Evolutionary conservation across 2,329 filamentous ascomycete genomes (phyloP).

Genomic region (Cladophialophora psammophila): DNA sequence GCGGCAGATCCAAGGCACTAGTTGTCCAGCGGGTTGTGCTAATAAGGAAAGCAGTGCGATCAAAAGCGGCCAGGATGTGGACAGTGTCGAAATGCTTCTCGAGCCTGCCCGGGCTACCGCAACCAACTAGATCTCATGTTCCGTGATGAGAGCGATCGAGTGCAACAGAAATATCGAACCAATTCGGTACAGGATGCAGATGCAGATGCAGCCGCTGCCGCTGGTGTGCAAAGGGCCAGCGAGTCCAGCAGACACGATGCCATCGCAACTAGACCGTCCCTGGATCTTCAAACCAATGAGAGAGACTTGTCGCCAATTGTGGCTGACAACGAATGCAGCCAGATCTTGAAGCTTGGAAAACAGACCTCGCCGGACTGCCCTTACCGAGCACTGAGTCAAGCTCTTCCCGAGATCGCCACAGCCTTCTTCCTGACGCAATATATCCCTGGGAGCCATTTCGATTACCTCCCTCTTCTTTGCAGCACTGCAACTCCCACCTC

Average conservation of each 20-base stretch:
- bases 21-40: constrained; percentile 5
- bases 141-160: constrained; percentile 65
- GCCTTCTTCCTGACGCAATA: constrained; percentile 26
- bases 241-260: not conserved
- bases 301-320: not conserved
- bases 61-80: constrained; percentile 67
- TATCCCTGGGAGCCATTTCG: constrained; percentile 27
- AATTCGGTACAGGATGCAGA: not conserved
- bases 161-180: constrained; percentile 19
- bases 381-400: not conserved
- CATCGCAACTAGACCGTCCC: not conserved
- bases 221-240: not conserved
- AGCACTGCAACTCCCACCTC: not conserved
- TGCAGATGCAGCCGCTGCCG: not conserved
- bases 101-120: constrained; percentile 69
- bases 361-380: not conserved
- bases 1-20: constrained; percentile 6
- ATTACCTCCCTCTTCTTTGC: constrained; percentile 26
- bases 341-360: not conserved
- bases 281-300: not conserved
- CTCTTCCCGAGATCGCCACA: constrained; percentile 23
- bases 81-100: constrained; percentile 67
- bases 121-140: constrained; percentile 71
- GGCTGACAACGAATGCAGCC: not conserved
- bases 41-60: constrained; percentile 60